Base-by-base conservation (phyloP, 495 filamentous ascomycete species). In the Lophiotrema nucula region DNA sequence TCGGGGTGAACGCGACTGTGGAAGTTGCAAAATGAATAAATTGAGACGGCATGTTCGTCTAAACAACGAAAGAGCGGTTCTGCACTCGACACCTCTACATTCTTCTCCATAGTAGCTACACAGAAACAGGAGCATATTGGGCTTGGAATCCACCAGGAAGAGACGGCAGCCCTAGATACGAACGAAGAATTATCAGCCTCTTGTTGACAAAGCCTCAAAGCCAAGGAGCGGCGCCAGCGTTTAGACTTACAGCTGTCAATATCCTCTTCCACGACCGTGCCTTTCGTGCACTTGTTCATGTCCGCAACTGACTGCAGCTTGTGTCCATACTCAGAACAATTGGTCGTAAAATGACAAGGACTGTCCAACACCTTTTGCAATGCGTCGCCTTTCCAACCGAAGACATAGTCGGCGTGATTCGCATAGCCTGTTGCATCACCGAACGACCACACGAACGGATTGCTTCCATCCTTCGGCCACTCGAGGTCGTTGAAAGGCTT, bases 201-300 rank as follows among this genome's bases (percentile, higher is more conserved):
- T 16, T 33, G 39, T 47, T 35, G 33, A 44, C 22, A 47, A 26
- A 16, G 19, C 5, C 2, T 26, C 13, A 6, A 15, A 42, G 48
- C 21, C 6, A 37, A 33, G n/a, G n/a, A n/a, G 38, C 31, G 21
- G 12, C 3, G 10, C n/a, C 10, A 31, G 18, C 2, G n/a, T 48
- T 11, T 18, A 27, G 21, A 76, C 77, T 66, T 71, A 81, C 77
- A 80, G 56, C 74, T 72, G 47, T 76, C 73, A 35, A 74, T 76
- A 27, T 70, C 61, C 71, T 80, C 79, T 5, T 64, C 54, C 4
- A 81, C 75, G 33, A 66, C 65, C 24, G 72, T 65, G 63, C 74
- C 69, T 23, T 78, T 67, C 2, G 68, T 65, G 62, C 79, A 81
- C 66, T 70, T 58, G 53, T 79, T 79, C 66, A 75, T 74, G 5